Evolutionary conservation across 805 yeast species (phyloP).

Genomic region (Sugiyamaella chiloensis): DNA sequence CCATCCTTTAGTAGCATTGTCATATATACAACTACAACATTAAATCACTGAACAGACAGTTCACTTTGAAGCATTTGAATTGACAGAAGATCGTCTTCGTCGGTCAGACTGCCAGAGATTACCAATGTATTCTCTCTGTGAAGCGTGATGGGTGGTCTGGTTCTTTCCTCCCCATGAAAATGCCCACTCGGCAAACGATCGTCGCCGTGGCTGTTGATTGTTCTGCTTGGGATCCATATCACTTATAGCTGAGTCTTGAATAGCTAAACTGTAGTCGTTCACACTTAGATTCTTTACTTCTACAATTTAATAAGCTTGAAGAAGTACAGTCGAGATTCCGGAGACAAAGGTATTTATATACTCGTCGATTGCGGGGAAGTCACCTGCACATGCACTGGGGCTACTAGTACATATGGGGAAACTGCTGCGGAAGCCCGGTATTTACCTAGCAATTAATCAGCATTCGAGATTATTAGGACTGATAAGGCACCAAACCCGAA

Average conservation of each 20-base stretch:
- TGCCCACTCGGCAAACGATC: constrained; percentile 16
- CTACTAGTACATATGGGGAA: neutral
- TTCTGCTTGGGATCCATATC: constrained; percentile 6
- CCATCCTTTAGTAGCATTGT: too few species aligned
- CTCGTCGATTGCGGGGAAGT: neutral
- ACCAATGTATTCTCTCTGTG: constrained; percentile 14
- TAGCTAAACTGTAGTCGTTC: neutral
- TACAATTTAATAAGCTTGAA: too few species aligned
- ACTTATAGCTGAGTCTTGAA: neutral
- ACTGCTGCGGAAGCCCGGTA: neutral
- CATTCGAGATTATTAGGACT: too few species aligned
- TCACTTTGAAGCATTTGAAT: constrained; percentile 8
- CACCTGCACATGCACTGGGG: neutral
- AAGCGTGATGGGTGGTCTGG: constrained; percentile 11
- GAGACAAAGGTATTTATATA: constrained; percentile 3
- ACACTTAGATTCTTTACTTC: too few species aligned
- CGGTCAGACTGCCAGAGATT: constrained; percentile 14
- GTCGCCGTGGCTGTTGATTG: constrained; percentile 1
- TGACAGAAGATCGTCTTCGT: constrained; percentile 10
- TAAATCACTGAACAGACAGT: too few species aligned
- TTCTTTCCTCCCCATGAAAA: constrained; percentile 6
- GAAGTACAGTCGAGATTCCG: too few species aligned
- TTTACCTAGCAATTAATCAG: constrained; percentile 1
- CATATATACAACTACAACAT: too few species aligned
- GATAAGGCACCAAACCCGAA: too few species aligned